Percentiles rank a stretch among this genome's conserved stretches.
Conservation (phyloP, 768 basidiomycete genomes). For the Mycena capillaripes region DNA sequence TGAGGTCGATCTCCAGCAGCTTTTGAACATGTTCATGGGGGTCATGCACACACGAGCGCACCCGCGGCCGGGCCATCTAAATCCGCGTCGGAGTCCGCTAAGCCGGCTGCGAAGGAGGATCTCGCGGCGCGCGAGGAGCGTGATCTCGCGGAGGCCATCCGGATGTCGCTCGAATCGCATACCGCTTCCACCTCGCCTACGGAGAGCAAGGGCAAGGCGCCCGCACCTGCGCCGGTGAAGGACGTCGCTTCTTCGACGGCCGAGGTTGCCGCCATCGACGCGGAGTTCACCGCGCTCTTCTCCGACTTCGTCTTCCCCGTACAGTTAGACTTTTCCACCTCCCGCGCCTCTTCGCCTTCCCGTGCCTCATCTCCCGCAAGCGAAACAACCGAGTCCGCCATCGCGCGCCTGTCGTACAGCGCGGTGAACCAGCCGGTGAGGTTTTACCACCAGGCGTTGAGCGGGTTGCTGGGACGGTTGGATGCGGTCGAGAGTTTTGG, state of each 20-base stretch:
- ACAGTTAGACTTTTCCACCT: slow-evolving; percentile 57
- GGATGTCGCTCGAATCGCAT: slow-evolving; percentile 50
- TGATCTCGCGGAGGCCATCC: slow-evolving; percentile 57
- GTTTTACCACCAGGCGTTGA: slow-evolving; percentile 74
- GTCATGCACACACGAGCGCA: no score
- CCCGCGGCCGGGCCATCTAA: background rate
- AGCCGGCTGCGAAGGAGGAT: slow-evolving; percentile 25
- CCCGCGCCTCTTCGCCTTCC: slow-evolving; percentile 46
- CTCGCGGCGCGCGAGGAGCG: slow-evolving; percentile 45
- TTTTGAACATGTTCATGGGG: slow-evolving; percentile 33
- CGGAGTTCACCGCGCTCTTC: slow-evolving; percentile 54
- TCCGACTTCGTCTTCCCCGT: slow-evolving; percentile 56
- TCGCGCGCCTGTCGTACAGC: slow-evolving; percentile 66
- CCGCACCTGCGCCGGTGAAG: slow-evolving; percentile 39
- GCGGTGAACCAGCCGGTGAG: slow-evolving; percentile 71
- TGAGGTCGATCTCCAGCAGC: slow-evolving; percentile 26
- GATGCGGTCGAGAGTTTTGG: slow-evolving; percentile 76
- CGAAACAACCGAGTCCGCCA: slow-evolving; percentile 38
- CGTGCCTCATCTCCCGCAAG: slow-evolving; percentile 38
- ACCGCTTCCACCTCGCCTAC: slow-evolving; percentile 24
- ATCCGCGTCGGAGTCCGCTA: background rate
- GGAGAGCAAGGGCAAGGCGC: slow-evolving; percentile 54
- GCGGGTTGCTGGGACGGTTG: slow-evolving; percentile 67
- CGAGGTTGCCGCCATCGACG: slow-evolving; percentile 56
- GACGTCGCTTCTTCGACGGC: slow-evolving; percentile 53